These are phyloP conservation scores for Cryptomeria japonica DNA, from an alignment of 75 land plant genomes.

Conservation along the genomic window DNA sequence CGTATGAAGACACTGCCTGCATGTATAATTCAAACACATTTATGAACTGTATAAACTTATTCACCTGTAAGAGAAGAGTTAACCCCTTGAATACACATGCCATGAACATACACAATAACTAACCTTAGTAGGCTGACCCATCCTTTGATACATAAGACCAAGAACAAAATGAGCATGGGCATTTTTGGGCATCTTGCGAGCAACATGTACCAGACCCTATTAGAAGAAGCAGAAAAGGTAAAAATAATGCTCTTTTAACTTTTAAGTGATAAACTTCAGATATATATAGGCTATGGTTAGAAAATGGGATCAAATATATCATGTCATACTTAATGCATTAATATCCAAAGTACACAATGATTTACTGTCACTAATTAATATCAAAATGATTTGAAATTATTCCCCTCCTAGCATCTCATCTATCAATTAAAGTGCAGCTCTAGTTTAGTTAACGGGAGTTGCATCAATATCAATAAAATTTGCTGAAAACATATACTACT, in stretches of 20 bases:
- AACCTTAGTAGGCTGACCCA: constrained; percentile 81
- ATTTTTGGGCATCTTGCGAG: constrained; percentile 88
- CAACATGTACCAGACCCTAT: constrained; percentile 78
- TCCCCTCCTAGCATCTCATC: not conserved
- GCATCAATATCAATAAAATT: not conserved
- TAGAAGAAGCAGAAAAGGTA: not conserved
- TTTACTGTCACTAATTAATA: not conserved
- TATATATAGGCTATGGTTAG: not conserved
- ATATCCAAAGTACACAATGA: not conserved
- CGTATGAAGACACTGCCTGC: constrained; percentile 76
- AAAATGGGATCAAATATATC: not conserved
- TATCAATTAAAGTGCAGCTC: not conserved
- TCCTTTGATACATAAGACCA: constrained; percentile 86
- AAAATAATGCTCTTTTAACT: not conserved
- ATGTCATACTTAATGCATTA: not conserved
- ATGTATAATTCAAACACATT: not conserved
- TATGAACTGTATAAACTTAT: not conserved
- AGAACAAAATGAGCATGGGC: constrained; percentile 83
- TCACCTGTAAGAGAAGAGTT: not conserved
- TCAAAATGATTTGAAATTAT: not conserved
- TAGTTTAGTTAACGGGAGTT: not conserved
- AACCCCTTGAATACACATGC: not conserved
- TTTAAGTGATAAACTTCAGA: not conserved
- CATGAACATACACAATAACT: not conserved
- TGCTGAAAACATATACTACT: not conserved